A percentile compares a stretch with the other conserved stretches of the same genome.
phyloP scores from a whole-genome alignment of 2,329 filamentous ascomycete genomes.

The Stylonectria norvegica region DNA sequence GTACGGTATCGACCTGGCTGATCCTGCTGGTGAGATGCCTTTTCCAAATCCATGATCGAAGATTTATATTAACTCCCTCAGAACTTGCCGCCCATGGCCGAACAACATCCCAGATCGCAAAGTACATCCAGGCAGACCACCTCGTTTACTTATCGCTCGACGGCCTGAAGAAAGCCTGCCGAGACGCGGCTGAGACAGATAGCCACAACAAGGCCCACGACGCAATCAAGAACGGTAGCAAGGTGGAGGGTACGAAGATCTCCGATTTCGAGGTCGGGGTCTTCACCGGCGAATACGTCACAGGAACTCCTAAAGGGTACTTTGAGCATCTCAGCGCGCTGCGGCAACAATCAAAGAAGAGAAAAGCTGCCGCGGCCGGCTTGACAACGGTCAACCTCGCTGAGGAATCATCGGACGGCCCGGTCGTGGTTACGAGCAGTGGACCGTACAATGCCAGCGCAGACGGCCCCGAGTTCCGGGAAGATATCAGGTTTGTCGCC shows the following conservation, averaged over 20 bases:
- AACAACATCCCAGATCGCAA: conserved; percentile 37
- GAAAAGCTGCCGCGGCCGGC: conserved; percentile 2
- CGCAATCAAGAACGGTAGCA: conserved; percentile 54
- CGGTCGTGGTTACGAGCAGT: conserved; percentile 2
- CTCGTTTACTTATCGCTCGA: conserved; percentile 41
- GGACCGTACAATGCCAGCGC: conserved; percentile 7
- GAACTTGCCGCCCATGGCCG: conserved; percentile 37
- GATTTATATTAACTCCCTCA: conserved; percentile 1
- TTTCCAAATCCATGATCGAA: not conserved
- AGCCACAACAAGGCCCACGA: too few species aligned
- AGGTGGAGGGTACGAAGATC: too few species aligned
- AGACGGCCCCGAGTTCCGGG: not conserved
- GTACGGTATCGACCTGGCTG: conserved; percentile 40
- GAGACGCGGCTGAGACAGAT: conserved; percentile 60
- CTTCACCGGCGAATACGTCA: conserved; percentile 82
- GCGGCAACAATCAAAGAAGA: conserved; percentile 50
- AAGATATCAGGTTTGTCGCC: conserved; percentile 13
- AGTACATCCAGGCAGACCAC: conserved; percentile 33
- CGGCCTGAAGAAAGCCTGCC: conserved; percentile 74
- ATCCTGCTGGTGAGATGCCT: conserved; percentile 21
- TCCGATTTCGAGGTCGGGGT: conserved; percentile 87
- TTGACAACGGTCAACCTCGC: not conserved
- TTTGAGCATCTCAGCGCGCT: conserved; percentile 72
- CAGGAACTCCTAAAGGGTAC: conserved; percentile 71
- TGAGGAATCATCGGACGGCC: conserved; percentile 25